Evolutionary conservation across 2,329 filamentous ascomycete species (phyloP), one percentile per base, ranked within the genome.

Genomic region (Aureobasidium vineae): DNA sequence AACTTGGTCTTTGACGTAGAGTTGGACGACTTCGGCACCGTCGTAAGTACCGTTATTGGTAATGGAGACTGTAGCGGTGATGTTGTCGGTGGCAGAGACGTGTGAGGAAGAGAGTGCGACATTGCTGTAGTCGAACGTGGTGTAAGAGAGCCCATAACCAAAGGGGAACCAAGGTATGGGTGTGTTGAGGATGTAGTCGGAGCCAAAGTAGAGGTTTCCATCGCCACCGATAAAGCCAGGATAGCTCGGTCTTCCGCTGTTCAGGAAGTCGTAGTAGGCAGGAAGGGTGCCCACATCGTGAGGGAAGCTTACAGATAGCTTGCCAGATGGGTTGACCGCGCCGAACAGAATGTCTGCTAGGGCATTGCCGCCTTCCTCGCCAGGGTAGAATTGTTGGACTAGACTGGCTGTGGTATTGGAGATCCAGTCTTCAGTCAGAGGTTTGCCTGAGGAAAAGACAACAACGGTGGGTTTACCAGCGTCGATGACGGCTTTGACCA

Each of bases 311-410:
- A 91, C 87, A 1, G 84, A 83, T 15, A 90, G 82, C 73, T 85
- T 88, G 45, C 88, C 88, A 1, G 84, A 87, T 0, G 88, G 88
- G 74, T 88, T 89, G 63, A 84, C 82, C 65, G 85, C 79, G 31
- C 88, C 88, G 71, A 86, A 88, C 1, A 90, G 79, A 36, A 90
- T 80, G 68, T 89, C 86, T 0, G 88, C 88, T 1, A 90, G 80
- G 1, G 87, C 88, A 67, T 86, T 79, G 0, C 88, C 88, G 28
- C 87, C 88, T 77, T 90, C 80, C 71, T 90, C 88, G 0, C 86
- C 88, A 7, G 88, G 87, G 71, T 91, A 92, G 77, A 91, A 91
- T 75, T 91, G 88, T 73, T 91, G 89, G 0, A 91, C 79, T 0
- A 92, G 81, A 0, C 87, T 88, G 0, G 86, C 80, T 0, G 89